phyloP scores from a whole-genome alignment of 192 early-diverging fungal species.

The Entrophospora sp. region DNA sequence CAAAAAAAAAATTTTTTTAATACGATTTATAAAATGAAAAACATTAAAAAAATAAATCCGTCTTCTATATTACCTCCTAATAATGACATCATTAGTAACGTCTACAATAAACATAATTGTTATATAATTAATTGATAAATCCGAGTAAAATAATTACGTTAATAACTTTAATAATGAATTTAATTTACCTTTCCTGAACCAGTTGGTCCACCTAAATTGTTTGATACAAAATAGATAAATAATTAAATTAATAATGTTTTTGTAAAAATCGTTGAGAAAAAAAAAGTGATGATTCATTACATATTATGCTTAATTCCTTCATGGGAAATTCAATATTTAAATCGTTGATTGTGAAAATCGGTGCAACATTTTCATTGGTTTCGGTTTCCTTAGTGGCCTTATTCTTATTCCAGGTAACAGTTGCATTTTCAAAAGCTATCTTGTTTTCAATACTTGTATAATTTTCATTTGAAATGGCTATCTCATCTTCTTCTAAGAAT shows the following conservation, averaged over 20 bases:
- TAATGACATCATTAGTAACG: slow-evolving; percentile 66
- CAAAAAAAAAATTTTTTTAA: neutral
- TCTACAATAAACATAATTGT: too few relatives aligned
- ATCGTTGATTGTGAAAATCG: slow-evolving; percentile 57
- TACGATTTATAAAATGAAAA: neutral
- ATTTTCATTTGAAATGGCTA: slow-evolving; percentile 23
- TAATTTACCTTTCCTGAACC: slow-evolving; percentile 67
- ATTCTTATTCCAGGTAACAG: slow-evolving; percentile 40
- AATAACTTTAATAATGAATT: too few relatives aligned
- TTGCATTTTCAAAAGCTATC: slow-evolving; percentile 40
- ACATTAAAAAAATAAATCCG: neutral
- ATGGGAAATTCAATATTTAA: slow-evolving; percentile 60
- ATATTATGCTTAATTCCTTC: slow-evolving; percentile 66
- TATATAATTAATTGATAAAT: too few relatives aligned
- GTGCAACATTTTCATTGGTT: slow-evolving; percentile 18
- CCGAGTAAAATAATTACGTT: too few relatives aligned
- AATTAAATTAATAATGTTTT: too few relatives aligned
- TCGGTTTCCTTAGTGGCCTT: neutral
- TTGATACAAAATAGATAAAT: too few relatives aligned
- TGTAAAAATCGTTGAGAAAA: too few relatives aligned
- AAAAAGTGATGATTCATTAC: too few relatives aligned
- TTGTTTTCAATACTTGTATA: neutral
- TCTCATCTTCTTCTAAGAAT: slow-evolving; percentile 68
- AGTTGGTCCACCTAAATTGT: slow-evolving; percentile 61
- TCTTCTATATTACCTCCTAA: slow-evolving; percentile 65